Percentiles rank a stretch among this genome's conserved stretches.
Conservation (phyloP, 331 rosid species). For the Cydonia oblonga region DNA sequence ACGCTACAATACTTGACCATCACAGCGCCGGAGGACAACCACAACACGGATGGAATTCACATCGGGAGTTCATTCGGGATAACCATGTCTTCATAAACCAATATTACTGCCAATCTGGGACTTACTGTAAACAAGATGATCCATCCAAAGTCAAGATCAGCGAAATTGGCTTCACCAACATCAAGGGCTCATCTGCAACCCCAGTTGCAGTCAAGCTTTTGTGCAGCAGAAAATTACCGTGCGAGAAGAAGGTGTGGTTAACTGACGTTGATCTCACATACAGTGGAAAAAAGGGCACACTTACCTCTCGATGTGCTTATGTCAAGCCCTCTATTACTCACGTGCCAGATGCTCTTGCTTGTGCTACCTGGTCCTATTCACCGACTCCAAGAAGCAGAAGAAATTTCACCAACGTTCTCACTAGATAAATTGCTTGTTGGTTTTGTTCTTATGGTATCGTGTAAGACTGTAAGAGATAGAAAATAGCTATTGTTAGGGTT, state of each 20-base stretch:
- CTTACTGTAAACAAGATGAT: slow-evolving; percentile 15
- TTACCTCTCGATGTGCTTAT: slow-evolving; percentile 23
- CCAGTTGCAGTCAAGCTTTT: slow-evolving; percentile 21
- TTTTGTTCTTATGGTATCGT: too few species aligned
- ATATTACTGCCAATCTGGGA: slow-evolving; percentile 38
- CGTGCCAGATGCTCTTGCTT: slow-evolving; percentile 17
- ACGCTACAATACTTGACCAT: slow-evolving; percentile 14
- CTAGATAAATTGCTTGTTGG: too few species aligned
- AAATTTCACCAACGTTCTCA: not conserved
- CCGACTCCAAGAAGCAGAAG: not conserved
- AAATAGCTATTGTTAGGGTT: too few species aligned
- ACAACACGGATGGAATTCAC: slow-evolving; percentile 41
- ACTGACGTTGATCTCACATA: slow-evolving; percentile 22
- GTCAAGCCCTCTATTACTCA: slow-evolving; percentile 25
- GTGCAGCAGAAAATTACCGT: slow-evolving; percentile 31
- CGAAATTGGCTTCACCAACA: slow-evolving; percentile 30
- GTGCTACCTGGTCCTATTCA: not conserved
- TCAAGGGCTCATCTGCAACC: slow-evolving; percentile 28
- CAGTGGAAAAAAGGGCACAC: slow-evolving; percentile 13
- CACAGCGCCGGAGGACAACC: slow-evolving; percentile 18
- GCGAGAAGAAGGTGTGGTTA: slow-evolving; percentile 29
- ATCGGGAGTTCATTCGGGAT: slow-evolving; percentile 26
- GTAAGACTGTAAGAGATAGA: too few species aligned
- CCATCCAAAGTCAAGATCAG: slow-evolving; percentile 46
- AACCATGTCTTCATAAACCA: slow-evolving; percentile 34